Percentiles rank a stretch among this genome's conserved stretches.
Conservation (phyloP, 495 filamentous ascomycete genomes). For the Tuber melanosporum region DNA sequence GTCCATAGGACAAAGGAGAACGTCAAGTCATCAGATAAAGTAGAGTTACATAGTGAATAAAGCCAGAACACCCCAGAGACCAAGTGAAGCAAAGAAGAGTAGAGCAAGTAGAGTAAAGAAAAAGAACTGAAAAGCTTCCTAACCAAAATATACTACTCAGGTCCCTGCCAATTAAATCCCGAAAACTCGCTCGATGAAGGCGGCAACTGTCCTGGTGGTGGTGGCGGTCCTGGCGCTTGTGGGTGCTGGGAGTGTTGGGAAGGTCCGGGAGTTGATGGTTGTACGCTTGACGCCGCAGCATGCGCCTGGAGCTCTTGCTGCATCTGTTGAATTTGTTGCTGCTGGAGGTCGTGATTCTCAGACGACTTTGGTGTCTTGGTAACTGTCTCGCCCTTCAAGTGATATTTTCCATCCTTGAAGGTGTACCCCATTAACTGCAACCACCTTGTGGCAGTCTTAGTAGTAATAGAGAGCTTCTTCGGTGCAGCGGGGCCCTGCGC, state of each 20-base stretch:
- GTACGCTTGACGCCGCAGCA: background rate
- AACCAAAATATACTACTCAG: background rate
- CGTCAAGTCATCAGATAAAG: background rate
- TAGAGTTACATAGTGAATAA: background rate
- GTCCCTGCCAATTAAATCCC: background rate
- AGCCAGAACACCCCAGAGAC: conserved; percentile 2
- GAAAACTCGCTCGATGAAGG: background rate
- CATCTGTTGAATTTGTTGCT: background rate
- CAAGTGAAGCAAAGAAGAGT: background rate
- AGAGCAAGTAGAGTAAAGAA: background rate
- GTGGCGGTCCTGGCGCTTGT: conserved; percentile 3
- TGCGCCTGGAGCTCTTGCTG: background rate
- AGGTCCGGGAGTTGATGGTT: background rate
- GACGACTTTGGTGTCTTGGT: background rate
- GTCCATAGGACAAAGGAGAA: background rate
- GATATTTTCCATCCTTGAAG: conserved; percentile 25
- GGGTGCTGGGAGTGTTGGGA: background rate
- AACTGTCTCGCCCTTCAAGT: conserved; percentile 13
- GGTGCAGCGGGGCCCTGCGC: conserved; percentile 8
- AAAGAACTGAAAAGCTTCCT: background rate
- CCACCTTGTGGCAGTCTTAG: conserved; percentile 26
- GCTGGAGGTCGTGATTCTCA: background rate
- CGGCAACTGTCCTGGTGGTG: background rate
- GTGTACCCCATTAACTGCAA: conserved; percentile 26
- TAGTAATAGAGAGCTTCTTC: conserved; percentile 22